These are phyloP conservation scores for Candida ascalaphidarum DNA, from an alignment of 805 yeast species.

Conservation along the genomic window DNA sequence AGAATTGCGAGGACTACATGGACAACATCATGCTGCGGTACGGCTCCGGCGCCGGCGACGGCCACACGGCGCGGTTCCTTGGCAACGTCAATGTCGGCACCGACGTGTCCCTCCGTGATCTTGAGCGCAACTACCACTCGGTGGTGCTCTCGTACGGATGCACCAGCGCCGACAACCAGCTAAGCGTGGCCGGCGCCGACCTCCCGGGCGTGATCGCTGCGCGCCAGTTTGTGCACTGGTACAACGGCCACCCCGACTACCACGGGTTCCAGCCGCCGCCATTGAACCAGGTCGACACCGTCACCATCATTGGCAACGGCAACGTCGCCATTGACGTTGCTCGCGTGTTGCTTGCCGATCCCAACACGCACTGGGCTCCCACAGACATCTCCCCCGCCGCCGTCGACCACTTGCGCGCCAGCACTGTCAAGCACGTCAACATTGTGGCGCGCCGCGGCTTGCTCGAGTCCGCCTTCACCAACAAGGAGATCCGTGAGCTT, in stretches of 20 bases:
- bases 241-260: slow-evolving; percentile 75
- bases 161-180: slow-evolving; percentile 43
- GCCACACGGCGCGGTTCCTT: slow-evolving; percentile 35
- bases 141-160: slow-evolving; percentile 82
- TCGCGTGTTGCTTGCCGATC: slow-evolving; percentile 57
- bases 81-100: slow-evolving; percentile 71
- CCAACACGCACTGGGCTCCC: slow-evolving; percentile 43
- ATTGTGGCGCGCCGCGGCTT: slow-evolving; percentile 85
- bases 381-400: slow-evolving; percentile 75
- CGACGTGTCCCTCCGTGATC: slow-evolving; percentile 42
- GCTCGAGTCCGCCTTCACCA: slow-evolving; percentile 80
- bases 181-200: slow-evolving; percentile 52
- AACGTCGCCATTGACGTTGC: slow-evolving; percentile 93
- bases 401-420: slow-evolving; percentile 37
- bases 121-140: slow-evolving; percentile 56
- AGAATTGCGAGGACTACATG: slow-evolving; percentile 71
- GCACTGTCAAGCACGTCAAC: slow-evolving; percentile 54
- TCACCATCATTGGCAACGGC: slow-evolving; percentile 90
- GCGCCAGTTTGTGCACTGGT: slow-evolving; percentile 89
- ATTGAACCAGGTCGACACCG: slow-evolving; percentile 52
- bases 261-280: slow-evolving; percentile 38
- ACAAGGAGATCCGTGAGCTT: slow-evolving; percentile 84
- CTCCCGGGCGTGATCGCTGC: slow-evolving; percentile 70
- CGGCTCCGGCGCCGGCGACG: slow-evolving; percentile 7
- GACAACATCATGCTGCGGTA: slow-evolving; percentile 33